Base-by-base conservation (phyloP, 139 green algal genomes). In the Chlamydomonas schloesseri region DNA sequence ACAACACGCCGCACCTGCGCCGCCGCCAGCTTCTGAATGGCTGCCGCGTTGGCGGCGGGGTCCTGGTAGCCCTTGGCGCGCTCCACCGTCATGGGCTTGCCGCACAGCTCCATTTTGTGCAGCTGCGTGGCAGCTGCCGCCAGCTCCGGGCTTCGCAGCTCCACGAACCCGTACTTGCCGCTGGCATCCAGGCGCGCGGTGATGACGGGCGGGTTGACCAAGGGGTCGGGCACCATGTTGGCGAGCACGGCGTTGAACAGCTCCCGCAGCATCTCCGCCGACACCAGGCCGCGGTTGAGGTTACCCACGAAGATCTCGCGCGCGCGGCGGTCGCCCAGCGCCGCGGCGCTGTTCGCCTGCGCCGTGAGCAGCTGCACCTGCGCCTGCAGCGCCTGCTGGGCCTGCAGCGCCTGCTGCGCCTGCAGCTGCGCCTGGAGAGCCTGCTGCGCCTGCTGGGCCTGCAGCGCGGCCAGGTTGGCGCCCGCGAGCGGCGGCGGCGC, bases 291-390 rank as follows among this genome's bases (percentile, higher is more conserved):
- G 57, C 97, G 95, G 33, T 93, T 93, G 53, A 98, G 87, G 91
- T 98, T 98, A 75, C 96, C 96, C 0, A 98, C 94, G 81, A 98
- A 98, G 50, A 98, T 93, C 75, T 98, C 96, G 1, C 95, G 90
- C 81, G 95, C 80, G 50, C 80, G 80, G 42, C 68, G 67, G 68
- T 86, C 80, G 81, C 73, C 74, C 10, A 81, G 73, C 83, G 77
- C 70, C 20, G 72, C 83, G 24, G 83, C 72, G 28, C 37, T 71
- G 72, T 81, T 88, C 29, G 86, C 79, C 34, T 84, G 78, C 9
- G 78, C 78, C 26, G 78, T 84, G 24, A 84, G 78, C 37, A 84
- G 62, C 78, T 84, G 78, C 50, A 86, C 80, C 50, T 86, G 80
- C 9, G 67, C 67, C 47, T 86, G 80, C 18, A 78, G 50, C 10